Evolutionary conservation across 2,329 filamentous ascomycete species (phyloP).

Genomic region (Biscogniauxia marginata): DNA sequence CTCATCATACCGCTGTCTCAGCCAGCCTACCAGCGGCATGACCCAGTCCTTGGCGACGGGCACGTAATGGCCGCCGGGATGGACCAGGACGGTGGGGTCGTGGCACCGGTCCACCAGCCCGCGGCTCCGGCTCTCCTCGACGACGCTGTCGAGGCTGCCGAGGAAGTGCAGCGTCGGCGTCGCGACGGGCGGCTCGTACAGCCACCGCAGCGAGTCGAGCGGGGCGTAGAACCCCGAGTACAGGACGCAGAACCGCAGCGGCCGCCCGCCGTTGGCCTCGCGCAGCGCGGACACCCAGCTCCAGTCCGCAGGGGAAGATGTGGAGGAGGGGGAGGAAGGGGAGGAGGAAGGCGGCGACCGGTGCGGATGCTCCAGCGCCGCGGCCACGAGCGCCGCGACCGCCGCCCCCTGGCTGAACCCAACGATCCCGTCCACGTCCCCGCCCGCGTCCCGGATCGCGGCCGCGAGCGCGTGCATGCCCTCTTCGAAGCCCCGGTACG

Average conservation of each 20-base stretch:
- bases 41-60: slow-evolving; percentile 81
- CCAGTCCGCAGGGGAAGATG: slow-evolving; percentile 21
- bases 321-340: slow-evolving; percentile 20
- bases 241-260: slow-evolving; percentile 58
- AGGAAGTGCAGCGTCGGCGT: slow-evolving; percentile 82
- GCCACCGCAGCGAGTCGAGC: slow-evolving; percentile 28
- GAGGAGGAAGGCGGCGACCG: slow-evolving; percentile 8
- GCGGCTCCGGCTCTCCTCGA: slow-evolving; percentile 72
- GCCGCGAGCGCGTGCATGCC: slow-evolving; percentile 64
- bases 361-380: slow-evolving; percentile 61
- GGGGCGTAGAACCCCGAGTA: slow-evolving; percentile 65
- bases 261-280: slow-evolving; percentile 45
- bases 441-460: slow-evolving; percentile 60
- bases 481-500: slow-evolving; percentile 68
- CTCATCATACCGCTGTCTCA: slow-evolving; percentile 22
- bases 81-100: slow-evolving; percentile 57
- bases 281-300: slow-evolving; percentile 47
- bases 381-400: slow-evolving; percentile 68
- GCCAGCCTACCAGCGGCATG: slow-evolving; percentile 66
- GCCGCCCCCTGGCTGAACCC: slow-evolving; percentile 83
- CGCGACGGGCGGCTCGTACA: slow-evolving; percentile 45
- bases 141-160: slow-evolving; percentile 82
- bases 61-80: slow-evolving; percentile 89
- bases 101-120: slow-evolving; percentile 65
- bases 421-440: slow-evolving; percentile 73